Base-by-base conservation (phyloP, 2,329 filamentous ascomycete genomes). In the Epichloe sp. region DNA sequence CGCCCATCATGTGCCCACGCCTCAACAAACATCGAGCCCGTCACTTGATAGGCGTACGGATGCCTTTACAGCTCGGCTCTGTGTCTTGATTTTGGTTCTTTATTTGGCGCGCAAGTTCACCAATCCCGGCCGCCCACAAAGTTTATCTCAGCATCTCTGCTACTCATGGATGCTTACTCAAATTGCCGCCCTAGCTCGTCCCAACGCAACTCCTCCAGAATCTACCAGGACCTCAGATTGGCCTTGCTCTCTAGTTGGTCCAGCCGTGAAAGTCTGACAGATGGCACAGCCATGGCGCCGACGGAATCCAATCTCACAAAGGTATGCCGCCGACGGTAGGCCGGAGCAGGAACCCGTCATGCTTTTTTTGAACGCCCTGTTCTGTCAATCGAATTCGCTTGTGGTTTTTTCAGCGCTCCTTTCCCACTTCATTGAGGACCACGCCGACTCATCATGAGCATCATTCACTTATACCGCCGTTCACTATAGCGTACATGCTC, bases 161-260 rank as follows among this genome's bases (percentile, higher is more conserved):
- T 31, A 10, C 8, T 10, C 3, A 77, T 78, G 75, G 74, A 77
- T 65, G 71, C 73, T 71, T 73, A 76, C 65, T 71, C 71, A 31
- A 68, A 76, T 58, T 76, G 69, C 38, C 71, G 64, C 59, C 71
- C 68, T 56, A 76, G 71, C 59, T 62, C 69, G 34, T 62, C 69
- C 17, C 65, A 63, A 47, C 68, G 71, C 56, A 64, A 62, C 51
- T 65, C 69, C 26, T 77, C 74, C 44, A 71, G 66, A 49, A 72
- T 77, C 48, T 76, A 76, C 58, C 71, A 71, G 54, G 75, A 78
- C 57, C 66, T 77, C 23, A 68, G 66, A 55, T 65, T 68, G 23
- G 68, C 68, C 48, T 70, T 67, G 45, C 61, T 66, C 23, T 64
- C 65, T 43, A 68, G 60, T 53, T 57, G 68, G 34, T 55, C 64